These are phyloP conservation scores for Penicillium capsulatum DNA, from an alignment of 2,329 filamentous ascomycete genomes.

Conservation along the genomic window DNA sequence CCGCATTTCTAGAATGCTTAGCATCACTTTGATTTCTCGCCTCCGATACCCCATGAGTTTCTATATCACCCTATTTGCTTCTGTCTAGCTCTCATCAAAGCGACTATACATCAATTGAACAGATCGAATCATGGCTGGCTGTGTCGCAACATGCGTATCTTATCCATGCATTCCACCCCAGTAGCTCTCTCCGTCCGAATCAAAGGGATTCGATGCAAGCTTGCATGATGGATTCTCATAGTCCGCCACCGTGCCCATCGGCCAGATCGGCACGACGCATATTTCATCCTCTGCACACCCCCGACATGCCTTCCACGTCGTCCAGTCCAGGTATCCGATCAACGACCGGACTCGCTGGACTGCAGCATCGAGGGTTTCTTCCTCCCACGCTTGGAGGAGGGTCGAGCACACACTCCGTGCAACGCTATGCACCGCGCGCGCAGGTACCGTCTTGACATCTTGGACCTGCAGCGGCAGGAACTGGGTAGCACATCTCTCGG, in stretches of 20 bases:
- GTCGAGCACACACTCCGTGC: constrained; percentile 32
- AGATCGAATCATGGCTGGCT: too few relatives aligned
- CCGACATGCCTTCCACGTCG: constrained; percentile 55
- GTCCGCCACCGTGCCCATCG: constrained; percentile 53
- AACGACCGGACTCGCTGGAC: constrained; percentile 39
- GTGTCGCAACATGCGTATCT: too few relatives aligned
- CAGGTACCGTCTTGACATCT: constrained; percentile 20
- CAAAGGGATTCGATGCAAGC: constrained; percentile 24
- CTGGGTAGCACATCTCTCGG: constrained; percentile 33
- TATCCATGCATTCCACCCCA: constrained; percentile 22
- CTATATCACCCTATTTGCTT: too few relatives aligned
- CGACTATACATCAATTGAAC: too few relatives aligned
- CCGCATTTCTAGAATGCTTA: too few relatives aligned
- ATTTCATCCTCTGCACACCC: constrained; percentile 53
- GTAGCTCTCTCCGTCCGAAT: constrained; percentile 23
- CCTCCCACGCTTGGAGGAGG: constrained; percentile 22
- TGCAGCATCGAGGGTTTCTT: constrained; percentile 22
- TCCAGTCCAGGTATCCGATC: constrained; percentile 54
- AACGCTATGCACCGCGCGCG: constrained; percentile 28
- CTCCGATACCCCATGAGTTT: too few relatives aligned
- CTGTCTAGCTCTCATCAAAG: too few relatives aligned
- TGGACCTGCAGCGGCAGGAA: constrained; percentile 27
- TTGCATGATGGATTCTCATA: constrained; percentile 49
- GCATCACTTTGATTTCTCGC: too few relatives aligned
- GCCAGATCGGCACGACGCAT: constrained; percentile 63